phyloP scores from a whole-genome alignment of 148 eudicot genomes.

The Cornus florida region DNA sequence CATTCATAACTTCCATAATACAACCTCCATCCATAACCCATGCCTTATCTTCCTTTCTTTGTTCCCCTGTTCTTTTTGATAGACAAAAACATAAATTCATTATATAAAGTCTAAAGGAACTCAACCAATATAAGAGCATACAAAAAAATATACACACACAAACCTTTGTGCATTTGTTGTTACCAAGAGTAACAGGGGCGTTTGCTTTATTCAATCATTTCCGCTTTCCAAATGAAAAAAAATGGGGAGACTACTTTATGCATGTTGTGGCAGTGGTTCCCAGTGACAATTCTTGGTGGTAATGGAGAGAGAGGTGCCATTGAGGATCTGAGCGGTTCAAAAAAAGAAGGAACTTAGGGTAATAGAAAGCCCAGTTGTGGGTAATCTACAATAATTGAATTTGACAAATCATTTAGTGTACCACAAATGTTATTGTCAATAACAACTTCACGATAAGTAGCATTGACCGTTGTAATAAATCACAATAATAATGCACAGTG shows the following conservation, averaged over 20 bases:
- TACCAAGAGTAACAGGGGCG: not conserved
- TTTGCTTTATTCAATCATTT: constrained; percentile 3
- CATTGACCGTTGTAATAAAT: too few species aligned
- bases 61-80: too few species aligned
- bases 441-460: too few species aligned
- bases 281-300: constrained; percentile 4
- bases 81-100: too few species aligned
- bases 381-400: not conserved
- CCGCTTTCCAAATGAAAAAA: constrained; percentile 4
- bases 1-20: too few species aligned
- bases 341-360: constrained; percentile 1
- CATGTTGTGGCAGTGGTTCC: constrained; percentile 2
- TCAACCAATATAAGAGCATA: too few species aligned
- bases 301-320: not conserved
- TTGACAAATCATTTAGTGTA: not conserved
- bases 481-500: too few species aligned
- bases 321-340: not conserved
- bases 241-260: constrained; percentile 9
- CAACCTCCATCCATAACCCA: too few species aligned
- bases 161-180: too few species aligned
- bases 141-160: too few species aligned
- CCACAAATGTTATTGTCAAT: not conserved
- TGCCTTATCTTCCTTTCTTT: too few species aligned
- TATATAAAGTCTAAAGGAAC: too few species aligned
- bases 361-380: not conserved